phyloP scores from a whole-genome alignment of 2,329 filamentous ascomycete genomes.

The Aschersonia sp. region DNA sequence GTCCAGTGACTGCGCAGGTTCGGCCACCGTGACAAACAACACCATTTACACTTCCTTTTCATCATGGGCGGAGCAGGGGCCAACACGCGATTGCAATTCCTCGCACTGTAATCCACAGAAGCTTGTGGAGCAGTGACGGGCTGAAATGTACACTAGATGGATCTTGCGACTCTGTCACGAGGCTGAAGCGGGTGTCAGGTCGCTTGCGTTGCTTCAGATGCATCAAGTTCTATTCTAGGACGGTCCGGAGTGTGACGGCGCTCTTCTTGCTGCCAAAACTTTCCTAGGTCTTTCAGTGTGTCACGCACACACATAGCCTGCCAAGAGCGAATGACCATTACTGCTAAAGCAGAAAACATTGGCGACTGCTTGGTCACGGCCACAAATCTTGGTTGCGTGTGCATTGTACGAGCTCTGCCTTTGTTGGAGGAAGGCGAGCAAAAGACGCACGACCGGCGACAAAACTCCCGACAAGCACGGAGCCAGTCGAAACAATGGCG shows the following conservation, averaged over 20 bases:
- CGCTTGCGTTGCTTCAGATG: background rate
- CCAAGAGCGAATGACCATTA: too few relatives aligned
- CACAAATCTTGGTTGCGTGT: background rate
- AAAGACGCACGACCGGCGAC: background rate
- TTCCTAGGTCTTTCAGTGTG: background rate
- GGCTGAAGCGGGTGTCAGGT: background rate
- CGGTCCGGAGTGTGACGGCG: background rate
- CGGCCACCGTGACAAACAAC: too few relatives aligned
- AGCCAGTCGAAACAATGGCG: background rate
- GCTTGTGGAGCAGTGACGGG: too few relatives aligned
- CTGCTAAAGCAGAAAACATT: too few relatives aligned
- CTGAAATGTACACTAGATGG: background rate
- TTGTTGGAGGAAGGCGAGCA: background rate
- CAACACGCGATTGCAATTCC: too few relatives aligned
- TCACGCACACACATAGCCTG: too few relatives aligned
- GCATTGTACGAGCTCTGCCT: background rate
- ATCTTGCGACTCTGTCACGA: background rate
- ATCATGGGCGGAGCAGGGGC: too few relatives aligned
- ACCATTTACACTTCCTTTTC: too few relatives aligned
- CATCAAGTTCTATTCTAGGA: too few relatives aligned
- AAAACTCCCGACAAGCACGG: background rate
- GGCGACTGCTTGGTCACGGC: background rate
- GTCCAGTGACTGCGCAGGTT: too few relatives aligned
- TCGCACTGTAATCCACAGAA: background rate
- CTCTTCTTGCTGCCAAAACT: background rate